Evolutionary conservation across 371 early-diverging fungal species (phyloP).

Genomic region (Paramicrosporidium saccamoebae): DNA sequence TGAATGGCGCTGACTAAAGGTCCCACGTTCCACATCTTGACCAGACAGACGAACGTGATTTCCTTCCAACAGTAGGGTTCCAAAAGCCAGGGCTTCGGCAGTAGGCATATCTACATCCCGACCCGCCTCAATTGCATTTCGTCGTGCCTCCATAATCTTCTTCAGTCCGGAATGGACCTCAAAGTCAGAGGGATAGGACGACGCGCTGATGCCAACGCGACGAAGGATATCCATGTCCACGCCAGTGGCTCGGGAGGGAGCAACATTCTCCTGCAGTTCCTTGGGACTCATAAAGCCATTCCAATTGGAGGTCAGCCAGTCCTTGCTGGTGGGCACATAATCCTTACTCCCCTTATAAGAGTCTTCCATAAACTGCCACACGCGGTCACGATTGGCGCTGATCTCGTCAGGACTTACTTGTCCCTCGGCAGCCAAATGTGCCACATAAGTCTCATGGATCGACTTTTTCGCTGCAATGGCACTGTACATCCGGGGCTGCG

Average conservation of each 20-base stretch:
- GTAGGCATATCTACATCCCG: constrained; percentile 75
- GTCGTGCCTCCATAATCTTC: constrained; percentile 44
- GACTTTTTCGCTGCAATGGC: constrained; percentile 46
- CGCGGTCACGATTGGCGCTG: constrained; percentile 44
- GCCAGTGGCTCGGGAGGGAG: constrained; percentile 36
- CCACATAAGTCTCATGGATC: constrained; percentile 41
- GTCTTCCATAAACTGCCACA: constrained; percentile 66
- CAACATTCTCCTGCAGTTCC: constrained; percentile 29
- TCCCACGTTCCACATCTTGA: constrained; percentile 92
- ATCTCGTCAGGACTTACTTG: constrained; percentile 42
- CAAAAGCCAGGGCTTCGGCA: constrained; percentile 80
- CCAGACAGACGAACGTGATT: constrained; percentile 67
- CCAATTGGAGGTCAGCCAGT: constrained; percentile 84
- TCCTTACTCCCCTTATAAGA: constrained; percentile 52
- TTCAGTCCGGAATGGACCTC: constrained; percentile 48
- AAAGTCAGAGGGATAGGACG: constrained; percentile 49
- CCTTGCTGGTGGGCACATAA: constrained; percentile 50
- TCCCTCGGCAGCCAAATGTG: constrained; percentile 42
- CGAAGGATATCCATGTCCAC: constrained; percentile 26
- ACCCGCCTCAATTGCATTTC: constrained; percentile 32
- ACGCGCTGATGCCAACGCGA: constrained; percentile 40
- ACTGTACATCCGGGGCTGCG: constrained; percentile 87
- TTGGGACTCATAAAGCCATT: constrained; percentile 48
- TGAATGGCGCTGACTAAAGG: constrained; percentile 88
- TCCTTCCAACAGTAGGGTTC: constrained; percentile 51